Conservation (phyloP, 768 basidiomycete species). For the Serendipita sp. region DNA sequence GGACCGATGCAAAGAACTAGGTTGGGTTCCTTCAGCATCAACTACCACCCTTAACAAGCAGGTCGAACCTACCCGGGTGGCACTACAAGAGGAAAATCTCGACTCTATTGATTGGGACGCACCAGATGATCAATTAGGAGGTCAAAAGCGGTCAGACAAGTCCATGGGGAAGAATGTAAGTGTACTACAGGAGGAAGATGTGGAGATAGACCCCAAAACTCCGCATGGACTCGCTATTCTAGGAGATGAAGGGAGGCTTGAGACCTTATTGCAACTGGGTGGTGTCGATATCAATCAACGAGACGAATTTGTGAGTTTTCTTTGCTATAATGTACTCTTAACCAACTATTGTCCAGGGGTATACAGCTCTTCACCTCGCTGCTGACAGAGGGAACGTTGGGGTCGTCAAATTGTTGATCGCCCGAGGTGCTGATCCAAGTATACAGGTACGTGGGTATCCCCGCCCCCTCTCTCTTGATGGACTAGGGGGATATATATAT, state of each 20-base stretch:
- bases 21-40: constrained; percentile 37
- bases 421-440: constrained; percentile 43
- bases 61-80: neutral
- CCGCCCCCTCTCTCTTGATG: neutral
- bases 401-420: constrained; percentile 40
- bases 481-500: neutral
- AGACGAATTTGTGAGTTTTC: constrained; percentile 57
- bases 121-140: neutral
- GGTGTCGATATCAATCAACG: constrained; percentile 36
- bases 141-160: neutral
- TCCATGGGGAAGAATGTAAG: constrained; percentile 4
- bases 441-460: constrained; percentile 35
- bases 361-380: constrained; percentile 75
- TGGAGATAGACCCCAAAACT: constrained; percentile 13
- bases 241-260: constrained; percentile 32
- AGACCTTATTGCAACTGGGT: constrained; percentile 26
- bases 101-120: constrained; percentile 7
- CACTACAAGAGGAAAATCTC: neutral
- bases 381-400: constrained; percentile 58
- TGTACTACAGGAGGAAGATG: neutral
- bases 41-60: neutral
- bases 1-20: constrained; percentile 46
- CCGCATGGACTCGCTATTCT: constrained; percentile 49
- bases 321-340: neutral
- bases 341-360: constrained; percentile 38